Base-by-base conservation (phyloP, 306 rosid genomes). In the Quillaja saponaria region DNA sequence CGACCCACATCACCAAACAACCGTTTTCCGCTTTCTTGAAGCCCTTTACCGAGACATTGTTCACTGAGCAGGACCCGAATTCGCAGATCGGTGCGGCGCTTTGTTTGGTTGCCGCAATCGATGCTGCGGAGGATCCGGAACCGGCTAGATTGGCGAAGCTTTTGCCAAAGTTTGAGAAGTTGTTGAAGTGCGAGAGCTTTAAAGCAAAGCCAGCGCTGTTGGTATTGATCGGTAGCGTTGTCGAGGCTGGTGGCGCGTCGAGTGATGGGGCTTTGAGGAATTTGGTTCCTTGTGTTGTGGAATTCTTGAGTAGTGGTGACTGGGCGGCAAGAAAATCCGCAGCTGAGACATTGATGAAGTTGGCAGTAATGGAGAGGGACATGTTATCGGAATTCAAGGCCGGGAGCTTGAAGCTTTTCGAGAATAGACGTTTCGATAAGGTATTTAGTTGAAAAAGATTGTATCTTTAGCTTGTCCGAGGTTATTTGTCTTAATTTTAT, bases 281-380 rank as follows among this genome's bases (percentile, higher is more conserved):
- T 65, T 73, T 94, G 69, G 84, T 94, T 64, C 86, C 97, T 1
- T 78, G 88, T 74, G 33, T 89, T 70, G 72, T 83, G 64, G 85
- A 68, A 25, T 77, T 81, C 58, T 69, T 94, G 61, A 68, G 90
- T 65, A 78, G 75, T 57, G 72, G 72, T 9, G 97, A 94, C 49
- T 94, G 99, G 99, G 85, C 95, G 13, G 87, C 87, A 44, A 80
- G 99, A 70, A 94, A 89, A 73, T 88, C 96, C 3, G 78, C 96
- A n/a, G 91, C 95, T 6, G 99, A 89, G 81, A 81, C 94, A 7
- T 77, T 94, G 41, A 40, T 59, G 38, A 78, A 81, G 69, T 64
- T 94, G 61, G 97, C 99, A 3, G 67, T 60, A 12, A 78, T 65
- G 56, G 88, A 87, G 83, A 76, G 81, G 61, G 86, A 87, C 14